Conservation (phyloP, 2,329 filamentous ascomycete genomes). For the Chlorencoelia australis region DNA sequence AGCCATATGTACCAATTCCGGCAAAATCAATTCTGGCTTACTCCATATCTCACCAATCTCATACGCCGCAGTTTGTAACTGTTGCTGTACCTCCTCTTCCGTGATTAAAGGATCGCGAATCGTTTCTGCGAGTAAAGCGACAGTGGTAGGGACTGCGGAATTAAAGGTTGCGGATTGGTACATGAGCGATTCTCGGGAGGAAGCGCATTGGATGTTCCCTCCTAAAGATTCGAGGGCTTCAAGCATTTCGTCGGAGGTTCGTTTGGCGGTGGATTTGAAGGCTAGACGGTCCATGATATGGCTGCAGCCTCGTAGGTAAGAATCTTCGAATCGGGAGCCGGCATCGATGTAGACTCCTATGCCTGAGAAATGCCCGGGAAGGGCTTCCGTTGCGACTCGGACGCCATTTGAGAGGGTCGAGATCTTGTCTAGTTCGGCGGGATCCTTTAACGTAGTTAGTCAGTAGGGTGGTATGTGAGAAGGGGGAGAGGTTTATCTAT, state of each 20-base stretch:
- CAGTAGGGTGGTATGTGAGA: background rate
- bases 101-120: slow-evolving; percentile 80
- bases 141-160: slow-evolving; percentile 71
- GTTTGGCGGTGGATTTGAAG: slow-evolving; percentile 75
- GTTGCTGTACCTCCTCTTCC: slow-evolving; percentile 74
- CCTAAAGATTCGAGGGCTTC: slow-evolving; percentile 81
- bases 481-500: background rate
- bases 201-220: slow-evolving; percentile 94
- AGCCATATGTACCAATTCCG: slow-evolving; percentile 89
- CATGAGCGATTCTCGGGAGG: slow-evolving; percentile 92
- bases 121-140: slow-evolving; percentile 83
- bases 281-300: slow-evolving; percentile 94
- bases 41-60: slow-evolving; percentile 97
- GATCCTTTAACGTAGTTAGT: slow-evolving; percentile 47
- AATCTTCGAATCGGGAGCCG: slow-evolving; percentile 87
- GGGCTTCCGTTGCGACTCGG: slow-evolving; percentile 85
- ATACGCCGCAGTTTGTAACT: slow-evolving; percentile 85
- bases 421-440: slow-evolving; percentile 75
- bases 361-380: slow-evolving; percentile 89
- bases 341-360: slow-evolving; percentile 94
- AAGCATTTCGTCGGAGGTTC: slow-evolving; percentile 73
- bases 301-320: slow-evolving; percentile 75
- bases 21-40: slow-evolving; percentile 91
- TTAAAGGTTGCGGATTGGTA: slow-evolving; percentile 99
- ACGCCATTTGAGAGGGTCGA: slow-evolving; percentile 87